Evolutionary conservation across 2,329 filamentous ascomycete genomes (phyloP).

Genomic region (Dactylellina cionopaga): DNA sequence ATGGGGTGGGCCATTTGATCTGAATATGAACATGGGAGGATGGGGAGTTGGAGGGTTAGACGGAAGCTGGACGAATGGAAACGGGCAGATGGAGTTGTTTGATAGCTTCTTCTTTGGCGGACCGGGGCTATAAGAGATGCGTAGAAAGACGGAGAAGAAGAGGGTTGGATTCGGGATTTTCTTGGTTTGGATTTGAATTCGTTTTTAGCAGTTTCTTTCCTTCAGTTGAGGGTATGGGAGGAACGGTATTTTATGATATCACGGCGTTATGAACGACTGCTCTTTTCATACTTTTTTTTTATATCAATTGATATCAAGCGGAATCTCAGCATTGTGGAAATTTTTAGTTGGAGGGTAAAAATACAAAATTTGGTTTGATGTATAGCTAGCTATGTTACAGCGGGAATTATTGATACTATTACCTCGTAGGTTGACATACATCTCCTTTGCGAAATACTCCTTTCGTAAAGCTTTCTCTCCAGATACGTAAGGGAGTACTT

Average conservation of each 20-base stretch:
- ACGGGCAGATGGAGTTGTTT: slow-evolving; percentile 72
- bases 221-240: background rate
- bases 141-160: background rate
- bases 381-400: too few relatives aligned
- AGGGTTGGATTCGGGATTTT: background rate
- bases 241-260: slow-evolving; percentile 31
- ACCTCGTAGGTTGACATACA: too few relatives aligned
- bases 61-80: slow-evolving; percentile 59
- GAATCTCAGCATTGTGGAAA: too few relatives aligned
- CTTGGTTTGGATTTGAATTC: slow-evolving; percentile 1
- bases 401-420: too few relatives aligned
- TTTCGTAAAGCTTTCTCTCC: too few relatives aligned
- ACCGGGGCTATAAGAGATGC: slow-evolving; percentile 29
- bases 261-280: slow-evolving; percentile 35
- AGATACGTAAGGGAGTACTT: too few relatives aligned
- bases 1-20: slow-evolving; percentile 49
- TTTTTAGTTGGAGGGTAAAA: too few relatives aligned
- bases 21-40: slow-evolving; percentile 49
- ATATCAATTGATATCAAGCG: too few relatives aligned
- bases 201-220: background rate
- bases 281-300: background rate
- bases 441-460: too few relatives aligned
- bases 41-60: slow-evolving; percentile 47
- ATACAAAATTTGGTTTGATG: too few relatives aligned
- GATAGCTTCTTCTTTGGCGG: slow-evolving; percentile 77